These are phyloP conservation scores for Pythium dissimile DNA, from an alignment of 352 stramenopile genomes.

Conservation along the genomic window DNA sequence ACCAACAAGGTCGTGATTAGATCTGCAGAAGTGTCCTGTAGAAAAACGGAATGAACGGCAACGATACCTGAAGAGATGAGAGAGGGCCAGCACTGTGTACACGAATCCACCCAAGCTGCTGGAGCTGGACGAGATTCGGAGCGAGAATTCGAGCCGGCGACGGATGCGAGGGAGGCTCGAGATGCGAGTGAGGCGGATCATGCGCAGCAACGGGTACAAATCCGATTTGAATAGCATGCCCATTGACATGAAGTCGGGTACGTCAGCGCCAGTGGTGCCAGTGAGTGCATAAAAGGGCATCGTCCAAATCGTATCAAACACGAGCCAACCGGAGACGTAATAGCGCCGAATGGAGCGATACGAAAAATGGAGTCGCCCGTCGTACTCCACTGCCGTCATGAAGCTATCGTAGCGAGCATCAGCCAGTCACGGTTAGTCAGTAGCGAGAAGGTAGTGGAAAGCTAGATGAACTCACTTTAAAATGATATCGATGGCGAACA, in stretches of 20 bases:
- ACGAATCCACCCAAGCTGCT: constrained; percentile 74
- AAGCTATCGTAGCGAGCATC: constrained; percentile 34
- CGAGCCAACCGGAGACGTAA: constrained; percentile 55
- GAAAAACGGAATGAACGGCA: too few relatives aligned
- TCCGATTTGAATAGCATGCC: constrained; percentile 20
- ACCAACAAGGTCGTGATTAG: neutral
- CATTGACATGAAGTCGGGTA: constrained; percentile 26
- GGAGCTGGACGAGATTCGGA: constrained; percentile 75
- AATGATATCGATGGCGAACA: constrained; percentile 68
- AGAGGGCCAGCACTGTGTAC: constrained; percentile 65
- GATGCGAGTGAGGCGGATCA: constrained; percentile 51
- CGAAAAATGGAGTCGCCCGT: constrained; percentile 74
- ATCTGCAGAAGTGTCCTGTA: too few relatives aligned
- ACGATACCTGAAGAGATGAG: constrained; percentile 78
- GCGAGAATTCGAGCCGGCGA: constrained; percentile 59
- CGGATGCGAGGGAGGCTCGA: constrained; percentile 51
- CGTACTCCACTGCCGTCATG: constrained; percentile 64
- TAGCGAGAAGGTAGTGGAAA: neutral
- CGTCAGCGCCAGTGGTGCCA: constrained; percentile 5
- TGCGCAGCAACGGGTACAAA: constrained; percentile 48
- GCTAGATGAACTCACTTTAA: constrained; percentile 39
- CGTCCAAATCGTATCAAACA: constrained; percentile 60
- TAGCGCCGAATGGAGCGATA: constrained; percentile 41
- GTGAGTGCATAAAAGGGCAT: constrained; percentile 60
- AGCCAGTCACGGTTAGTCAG: neutral